Percentiles rank a stretch among this genome's conserved stretches.
These are phyloP conservation scores for Phytopythium vexans DNA, from an alignment of 352 stramenopile species.

Conservation along the genomic window DNA sequence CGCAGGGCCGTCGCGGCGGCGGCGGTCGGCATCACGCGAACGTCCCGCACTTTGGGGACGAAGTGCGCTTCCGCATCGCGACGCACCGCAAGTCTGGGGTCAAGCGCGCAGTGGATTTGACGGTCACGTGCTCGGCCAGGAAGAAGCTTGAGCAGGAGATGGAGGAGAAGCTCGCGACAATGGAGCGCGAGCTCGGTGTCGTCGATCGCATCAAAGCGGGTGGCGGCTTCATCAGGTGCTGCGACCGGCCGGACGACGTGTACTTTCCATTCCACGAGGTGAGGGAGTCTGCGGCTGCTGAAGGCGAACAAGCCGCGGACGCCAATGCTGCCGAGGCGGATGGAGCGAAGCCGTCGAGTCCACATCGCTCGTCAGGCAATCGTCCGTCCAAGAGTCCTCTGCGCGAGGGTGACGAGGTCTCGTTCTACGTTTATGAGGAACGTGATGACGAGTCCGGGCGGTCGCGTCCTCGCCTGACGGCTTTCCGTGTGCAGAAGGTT, in stretches of 20 bases:
- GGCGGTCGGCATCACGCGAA: constrained; percentile 5
- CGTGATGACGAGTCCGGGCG: constrained; percentile 38
- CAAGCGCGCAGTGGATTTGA: constrained; percentile 67
- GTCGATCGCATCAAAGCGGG: constrained; percentile 58
- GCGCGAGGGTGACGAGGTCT: constrained; percentile 69
- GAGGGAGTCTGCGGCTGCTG: constrained; percentile 16
- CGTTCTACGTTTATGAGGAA: constrained; percentile 78
- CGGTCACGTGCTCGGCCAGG: constrained; percentile 46
- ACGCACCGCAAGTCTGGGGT: constrained; percentile 62
- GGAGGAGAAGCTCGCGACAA: constrained; percentile 49
- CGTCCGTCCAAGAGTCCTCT: constrained; percentile 13
- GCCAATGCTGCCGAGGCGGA: constrained; percentile 8
- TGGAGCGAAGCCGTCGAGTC: constrained; percentile 10
- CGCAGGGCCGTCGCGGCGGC: constrained; percentile 7
- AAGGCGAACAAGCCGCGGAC: constrained; percentile 14
- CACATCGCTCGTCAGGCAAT: neutral
- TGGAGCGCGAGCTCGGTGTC: constrained; percentile 56
- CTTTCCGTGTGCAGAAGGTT: constrained; percentile 66
- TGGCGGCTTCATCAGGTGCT: constrained; percentile 73
- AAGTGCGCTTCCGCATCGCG: constrained; percentile 71
- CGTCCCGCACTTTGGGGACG: constrained; percentile 58
- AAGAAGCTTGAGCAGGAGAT: constrained; percentile 71
- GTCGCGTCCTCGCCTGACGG: constrained; percentile 42
- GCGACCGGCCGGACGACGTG: constrained; percentile 58
- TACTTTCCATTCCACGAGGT: constrained; percentile 76